These are phyloP conservation scores for Carex cristatella DNA, from an alignment of 176 grass and related monocot genomes.

Conservation along the genomic window DNA sequence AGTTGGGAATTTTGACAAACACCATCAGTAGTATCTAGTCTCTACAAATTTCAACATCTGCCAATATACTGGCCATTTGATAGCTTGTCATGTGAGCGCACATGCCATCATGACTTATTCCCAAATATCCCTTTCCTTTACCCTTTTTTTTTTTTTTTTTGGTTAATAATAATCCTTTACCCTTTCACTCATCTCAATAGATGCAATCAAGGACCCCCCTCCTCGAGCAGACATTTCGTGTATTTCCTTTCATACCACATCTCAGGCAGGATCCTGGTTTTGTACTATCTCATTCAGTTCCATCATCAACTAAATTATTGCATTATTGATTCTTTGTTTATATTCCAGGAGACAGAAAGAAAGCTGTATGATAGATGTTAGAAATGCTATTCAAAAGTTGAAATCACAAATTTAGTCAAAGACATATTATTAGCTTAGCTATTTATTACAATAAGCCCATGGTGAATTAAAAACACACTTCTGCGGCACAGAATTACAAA, in stretches of 20 bases:
- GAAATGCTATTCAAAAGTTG: neutral
- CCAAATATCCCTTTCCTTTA: neutral
- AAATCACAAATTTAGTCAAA: neutral
- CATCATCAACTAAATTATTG: neutral
- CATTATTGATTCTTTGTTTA: neutral
- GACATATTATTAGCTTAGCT: neutral
- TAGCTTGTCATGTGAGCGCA: conserved; percentile 48
- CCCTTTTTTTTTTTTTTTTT: too few relatives aligned
- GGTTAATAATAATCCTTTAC: neutral
- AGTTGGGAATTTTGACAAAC: conserved; percentile 25
- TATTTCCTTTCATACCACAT: conserved; percentile 10
- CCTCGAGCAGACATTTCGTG: conserved; percentile 7
- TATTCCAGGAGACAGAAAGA: neutral
- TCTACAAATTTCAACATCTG: conserved; percentile 30
- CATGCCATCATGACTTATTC: conserved; percentile 44
- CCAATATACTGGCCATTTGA: neutral
- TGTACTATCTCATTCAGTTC: neutral
- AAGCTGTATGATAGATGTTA: neutral
- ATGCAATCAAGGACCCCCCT: neutral
- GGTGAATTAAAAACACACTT: neutral
- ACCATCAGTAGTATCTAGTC: neutral
- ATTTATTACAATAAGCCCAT: neutral
- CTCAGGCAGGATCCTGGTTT: neutral
- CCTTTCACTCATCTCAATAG: neutral
- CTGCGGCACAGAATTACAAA: neutral